A percentile compares a stretch with the other conserved stretches of the same genome.
phyloP scores from a whole-genome alignment of 768 basidiomycete genomes.

The Dictyophora rubrovolvata region DNA sequence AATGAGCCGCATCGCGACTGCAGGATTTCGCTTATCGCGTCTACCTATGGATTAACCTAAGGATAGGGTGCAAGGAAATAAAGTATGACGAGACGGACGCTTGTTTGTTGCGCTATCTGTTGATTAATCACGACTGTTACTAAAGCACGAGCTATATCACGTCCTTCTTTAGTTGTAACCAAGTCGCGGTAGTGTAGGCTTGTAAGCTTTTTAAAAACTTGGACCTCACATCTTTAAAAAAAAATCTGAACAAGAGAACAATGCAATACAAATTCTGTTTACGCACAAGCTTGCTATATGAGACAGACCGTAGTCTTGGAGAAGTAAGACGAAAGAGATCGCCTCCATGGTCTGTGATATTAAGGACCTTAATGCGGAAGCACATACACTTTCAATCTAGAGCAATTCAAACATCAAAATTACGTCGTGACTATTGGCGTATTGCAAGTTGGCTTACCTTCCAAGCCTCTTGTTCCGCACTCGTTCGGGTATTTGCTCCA shows the following conservation, averaged over 20 bases:
- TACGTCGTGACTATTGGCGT: not conserved
- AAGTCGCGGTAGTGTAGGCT: slow-evolving; percentile 78
- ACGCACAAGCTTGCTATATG: slow-evolving; percentile 76
- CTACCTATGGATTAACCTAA: slow-evolving; percentile 55
- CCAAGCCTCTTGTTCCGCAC: slow-evolving; percentile 74
- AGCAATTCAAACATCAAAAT: slow-evolving; percentile 12
- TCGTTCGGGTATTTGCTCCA: slow-evolving; percentile 35
- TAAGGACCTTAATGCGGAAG: slow-evolving; percentile 65
- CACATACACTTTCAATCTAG: slow-evolving; percentile 74
- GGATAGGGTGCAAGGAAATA: not conserved
- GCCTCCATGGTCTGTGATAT: slow-evolving; percentile 86
- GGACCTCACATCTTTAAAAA: slow-evolving; percentile 52
- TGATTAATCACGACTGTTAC: slow-evolving; percentile 97
- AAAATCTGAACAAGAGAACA: not conserved
- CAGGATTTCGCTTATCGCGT: slow-evolving; percentile 89
- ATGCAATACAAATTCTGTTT: slow-evolving; percentile 6
- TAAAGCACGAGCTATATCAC: slow-evolving; percentile 77
- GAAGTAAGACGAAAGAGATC: slow-evolving; percentile 82
- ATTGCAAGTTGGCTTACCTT: slow-evolving; percentile 39
- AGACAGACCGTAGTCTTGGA: slow-evolving; percentile 83
- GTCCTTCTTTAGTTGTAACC: slow-evolving; percentile 75
- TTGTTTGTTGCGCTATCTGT: slow-evolving; percentile 94
- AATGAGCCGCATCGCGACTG: slow-evolving; percentile 95
- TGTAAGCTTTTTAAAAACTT: slow-evolving; percentile 58
- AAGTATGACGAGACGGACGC: slow-evolving; percentile 48